Base-by-base conservation (phyloP, 768 basidiomycete species). In the Phlebiopsis flavidoalba region DNA sequence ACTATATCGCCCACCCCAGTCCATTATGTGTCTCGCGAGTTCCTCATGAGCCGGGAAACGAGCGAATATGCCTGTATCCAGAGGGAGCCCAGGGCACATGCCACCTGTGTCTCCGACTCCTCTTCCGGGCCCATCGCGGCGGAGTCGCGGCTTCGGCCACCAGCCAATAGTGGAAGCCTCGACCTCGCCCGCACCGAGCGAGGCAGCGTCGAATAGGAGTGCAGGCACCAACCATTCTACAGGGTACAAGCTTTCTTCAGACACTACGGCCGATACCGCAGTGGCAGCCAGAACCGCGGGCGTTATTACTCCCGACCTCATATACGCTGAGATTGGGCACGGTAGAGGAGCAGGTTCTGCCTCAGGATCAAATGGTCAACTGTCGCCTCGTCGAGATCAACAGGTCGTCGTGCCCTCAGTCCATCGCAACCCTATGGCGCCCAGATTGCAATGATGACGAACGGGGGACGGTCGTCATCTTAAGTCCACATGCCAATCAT, bases 281-380 rank as follows among this genome's bases (percentile, higher is more conserved):
- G 67, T 74, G n/a, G 73, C 77, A 0, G 74, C 64, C 78, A 58
- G 63, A 31, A 62, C 69, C 53, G 65, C 79, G 61, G 86, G 87
- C 47, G 80, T 82, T 17, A 72, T 85, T 69, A 91, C 88, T 15
- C 89, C 88, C 22, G 89, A 91, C 66, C 78, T 89, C 54, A 80
- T 87, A 64, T 89, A 80, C 63, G 87, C 89, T 5, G 90, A 92
- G 69, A 86, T 89, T 61, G 88, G 87, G 2, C 88, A 89, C 67
- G 88, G 87, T 3, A 79, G 86, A 31, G 87, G 87, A 5, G 74
- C 79, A 19, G 67, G 64, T 7, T 67, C 54, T 43, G 37, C 11
- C 21, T 15, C 54, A 6, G 54, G 37, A 7, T 24, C 54, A 11
- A 56, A 47, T 35, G 43, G 52, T 17, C 57, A 52, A 15, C 21